phyloP scores from a whole-genome alignment of 2,329 filamentous ascomycete species.

The Bipolaris bicolor region DNA sequence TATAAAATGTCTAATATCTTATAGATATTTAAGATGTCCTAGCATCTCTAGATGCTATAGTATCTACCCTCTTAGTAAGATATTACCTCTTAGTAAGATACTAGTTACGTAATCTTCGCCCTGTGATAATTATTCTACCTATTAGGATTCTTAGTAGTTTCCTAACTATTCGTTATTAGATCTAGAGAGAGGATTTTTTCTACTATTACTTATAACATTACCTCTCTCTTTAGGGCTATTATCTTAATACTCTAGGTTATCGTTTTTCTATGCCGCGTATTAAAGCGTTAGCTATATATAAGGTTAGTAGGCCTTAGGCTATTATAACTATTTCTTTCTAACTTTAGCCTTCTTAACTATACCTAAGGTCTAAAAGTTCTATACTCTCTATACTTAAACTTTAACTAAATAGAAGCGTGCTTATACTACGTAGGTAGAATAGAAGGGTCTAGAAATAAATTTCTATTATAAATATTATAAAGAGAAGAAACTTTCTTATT shows the following conservation, averaged over 20 bases:
- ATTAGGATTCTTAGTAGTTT: neutral
- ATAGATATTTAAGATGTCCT: too few relatives aligned
- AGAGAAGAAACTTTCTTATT: too few relatives aligned
- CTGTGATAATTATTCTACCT: neutral
- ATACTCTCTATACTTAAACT: too few relatives aligned
- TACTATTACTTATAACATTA: constrained; percentile 5
- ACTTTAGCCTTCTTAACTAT: constrained; percentile 2
- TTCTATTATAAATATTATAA: neutral
- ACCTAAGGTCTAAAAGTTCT: too few relatives aligned
- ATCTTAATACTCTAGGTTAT: constrained; percentile 1
- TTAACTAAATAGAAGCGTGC: neutral
- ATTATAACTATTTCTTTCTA: neutral
- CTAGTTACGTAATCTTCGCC: neutral
- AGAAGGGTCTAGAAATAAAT: neutral
- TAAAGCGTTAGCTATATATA: neutral
- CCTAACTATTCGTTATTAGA: neutral
- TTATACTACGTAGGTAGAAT: neutral
- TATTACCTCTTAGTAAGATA: neutral
- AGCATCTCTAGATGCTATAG: too few relatives aligned
- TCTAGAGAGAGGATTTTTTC: neutral
- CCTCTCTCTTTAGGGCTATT: constrained; percentile 1
- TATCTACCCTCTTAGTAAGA: too few relatives aligned
- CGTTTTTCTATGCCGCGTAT: constrained; percentile 1
- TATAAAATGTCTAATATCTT: too few relatives aligned
- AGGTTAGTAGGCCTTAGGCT: neutral